Evolutionary conservation across 306 rosid genomes (phyloP).

Genomic region (Senna tora): DNA sequence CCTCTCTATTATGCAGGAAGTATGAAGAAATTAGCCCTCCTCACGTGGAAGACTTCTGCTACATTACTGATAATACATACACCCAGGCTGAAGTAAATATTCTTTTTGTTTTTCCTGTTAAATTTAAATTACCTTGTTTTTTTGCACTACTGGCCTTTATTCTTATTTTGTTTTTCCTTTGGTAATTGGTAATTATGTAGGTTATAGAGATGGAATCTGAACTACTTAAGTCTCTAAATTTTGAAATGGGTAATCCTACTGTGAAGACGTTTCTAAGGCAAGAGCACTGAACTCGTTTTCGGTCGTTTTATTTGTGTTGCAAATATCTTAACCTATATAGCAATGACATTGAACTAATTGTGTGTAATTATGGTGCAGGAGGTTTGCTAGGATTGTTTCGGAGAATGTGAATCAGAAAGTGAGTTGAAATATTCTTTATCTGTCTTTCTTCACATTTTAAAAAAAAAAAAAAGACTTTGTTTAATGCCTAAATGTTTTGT

Average conservation of each 20-base stretch:
- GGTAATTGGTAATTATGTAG: constrained; percentile 34
- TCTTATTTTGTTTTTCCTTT: not conserved
- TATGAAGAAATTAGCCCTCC: constrained; percentile 82
- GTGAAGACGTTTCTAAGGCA: constrained; percentile 61
- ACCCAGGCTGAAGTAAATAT: constrained; percentile 52
- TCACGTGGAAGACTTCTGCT: constrained; percentile 66
- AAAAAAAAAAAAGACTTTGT: too few species aligned
- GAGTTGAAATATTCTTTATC: not conserved
- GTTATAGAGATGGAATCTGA: constrained; percentile 69
- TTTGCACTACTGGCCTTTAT: not conserved
- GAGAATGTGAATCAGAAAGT: constrained; percentile 47
- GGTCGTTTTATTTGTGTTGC: not conserved
- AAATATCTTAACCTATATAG: not conserved
- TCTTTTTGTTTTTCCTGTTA: not conserved
- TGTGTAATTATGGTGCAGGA: constrained; percentile 41
- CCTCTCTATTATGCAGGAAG: constrained; percentile 47
- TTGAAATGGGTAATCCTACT: constrained; percentile 68
- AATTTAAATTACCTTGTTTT: not conserved
- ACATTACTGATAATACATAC: constrained; percentile 65
- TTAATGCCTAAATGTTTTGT: constrained; percentile 15
- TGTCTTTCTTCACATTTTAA: not conserved
- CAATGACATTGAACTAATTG: not conserved
- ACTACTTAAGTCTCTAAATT: constrained; percentile 55
- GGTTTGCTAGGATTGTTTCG: constrained; percentile 46
- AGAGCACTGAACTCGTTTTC: constrained; percentile 5